Evolutionary conservation across 2,329 filamentous ascomycete species (phyloP).

Genomic region (Hypoxylon sp.): DNA sequence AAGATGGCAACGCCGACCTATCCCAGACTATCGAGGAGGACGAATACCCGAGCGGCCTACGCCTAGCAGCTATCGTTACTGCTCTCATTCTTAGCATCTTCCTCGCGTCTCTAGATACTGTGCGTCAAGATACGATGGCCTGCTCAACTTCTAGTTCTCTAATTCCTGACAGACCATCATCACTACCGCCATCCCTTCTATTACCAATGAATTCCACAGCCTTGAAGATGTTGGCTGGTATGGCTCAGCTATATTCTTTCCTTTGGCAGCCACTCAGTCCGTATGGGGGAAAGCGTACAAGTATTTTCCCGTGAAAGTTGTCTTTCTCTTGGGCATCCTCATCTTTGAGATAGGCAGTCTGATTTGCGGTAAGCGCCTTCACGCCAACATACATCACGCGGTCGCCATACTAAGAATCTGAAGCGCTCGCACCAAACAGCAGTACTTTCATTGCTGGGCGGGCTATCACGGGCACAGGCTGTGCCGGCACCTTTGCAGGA

Average conservation of each 20-base stretch:
- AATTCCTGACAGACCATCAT: constrained; percentile 35
- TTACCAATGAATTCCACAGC: constrained; percentile 50
- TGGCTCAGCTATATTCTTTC: constrained; percentile 54
- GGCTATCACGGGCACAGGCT: constrained; percentile 56
- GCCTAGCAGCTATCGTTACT: background rate
- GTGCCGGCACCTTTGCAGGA: constrained; percentile 55
- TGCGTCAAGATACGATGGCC: background rate
- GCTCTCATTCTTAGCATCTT: background rate
- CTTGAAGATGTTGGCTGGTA: constrained; percentile 56
- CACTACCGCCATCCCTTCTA: constrained; percentile 43
- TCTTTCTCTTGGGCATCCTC: constrained; percentile 50
- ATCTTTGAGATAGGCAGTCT: constrained; percentile 56
- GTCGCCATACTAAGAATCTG: background rate
- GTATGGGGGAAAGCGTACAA: constrained; percentile 57
- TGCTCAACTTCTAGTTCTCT: background rate
- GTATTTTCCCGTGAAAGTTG: constrained; percentile 53
- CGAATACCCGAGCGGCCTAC: background rate
- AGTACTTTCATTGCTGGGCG: constrained; percentile 57
- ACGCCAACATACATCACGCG: background rate
- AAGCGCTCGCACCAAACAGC: constrained; percentile 52
- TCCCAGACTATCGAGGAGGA: background rate
- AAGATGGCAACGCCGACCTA: background rate
- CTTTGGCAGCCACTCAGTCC: constrained; percentile 54
- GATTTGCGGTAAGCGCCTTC: constrained; percentile 51
- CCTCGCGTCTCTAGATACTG: background rate